Percentiles rank a stretch among this genome's conserved stretches.
phyloP scores from a whole-genome alignment of 83 land plant species.

The Larix sibirica region DNA sequence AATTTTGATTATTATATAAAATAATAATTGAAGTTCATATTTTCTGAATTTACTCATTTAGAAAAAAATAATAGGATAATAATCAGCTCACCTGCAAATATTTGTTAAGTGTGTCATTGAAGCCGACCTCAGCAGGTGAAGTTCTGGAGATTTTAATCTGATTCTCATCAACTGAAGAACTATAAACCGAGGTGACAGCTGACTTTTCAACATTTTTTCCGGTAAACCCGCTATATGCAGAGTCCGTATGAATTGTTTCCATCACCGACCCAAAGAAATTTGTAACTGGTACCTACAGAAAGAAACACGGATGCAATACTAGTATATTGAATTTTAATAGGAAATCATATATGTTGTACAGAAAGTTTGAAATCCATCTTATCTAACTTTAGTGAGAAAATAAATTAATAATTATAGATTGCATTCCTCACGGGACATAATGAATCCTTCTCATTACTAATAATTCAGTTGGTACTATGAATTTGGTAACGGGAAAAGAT shows the following conservation, averaged over 20 bases:
- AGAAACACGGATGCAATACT: not conserved
- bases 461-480: too few species aligned
- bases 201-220: constrained; percentile 8
- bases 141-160: not conserved
- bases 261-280: constrained; percentile 98
- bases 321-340: not conserved
- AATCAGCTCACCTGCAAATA: not conserved
- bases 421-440: too few species aligned
- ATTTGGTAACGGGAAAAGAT: too few species aligned
- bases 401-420: too few species aligned
- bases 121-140: not conserved
- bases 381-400: not conserved
- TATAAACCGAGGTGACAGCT: not conserved
- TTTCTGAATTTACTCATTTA: too few species aligned
- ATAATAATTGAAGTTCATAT: too few species aligned
- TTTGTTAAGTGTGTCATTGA: not conserved
- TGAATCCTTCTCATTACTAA: too few species aligned
- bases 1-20: too few species aligned
- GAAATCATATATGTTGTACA: not conserved
- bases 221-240: constrained; percentile 58
- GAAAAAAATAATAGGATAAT: too few species aligned
- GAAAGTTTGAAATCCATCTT: not conserved
- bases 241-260: constrained; percentile 86
- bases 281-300: constrained; percentile 82
- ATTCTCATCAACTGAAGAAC: not conserved